These are phyloP conservation scores for Pleurotus tuoliensis DNA, from an alignment of 768 basidiomycete genomes.

Conservation along the genomic window DNA sequence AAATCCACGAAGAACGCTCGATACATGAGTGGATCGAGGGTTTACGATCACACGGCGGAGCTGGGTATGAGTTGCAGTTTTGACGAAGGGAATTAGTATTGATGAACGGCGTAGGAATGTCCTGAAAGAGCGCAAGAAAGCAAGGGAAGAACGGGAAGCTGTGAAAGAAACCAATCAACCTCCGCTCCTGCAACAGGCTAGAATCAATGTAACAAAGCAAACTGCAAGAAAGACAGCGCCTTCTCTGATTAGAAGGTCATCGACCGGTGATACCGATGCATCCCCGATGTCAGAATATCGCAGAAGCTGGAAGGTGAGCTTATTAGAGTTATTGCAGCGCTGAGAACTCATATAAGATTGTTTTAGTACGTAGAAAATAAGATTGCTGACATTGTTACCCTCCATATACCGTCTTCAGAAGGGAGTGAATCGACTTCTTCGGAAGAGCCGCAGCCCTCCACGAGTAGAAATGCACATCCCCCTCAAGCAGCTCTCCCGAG, in stretches of 20 bases:
- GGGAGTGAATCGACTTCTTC: neutral
- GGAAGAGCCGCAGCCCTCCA: too few species aligned
- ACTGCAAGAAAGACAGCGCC: neutral
- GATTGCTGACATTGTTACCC: neutral
- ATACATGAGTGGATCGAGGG: constrained; percentile 53
- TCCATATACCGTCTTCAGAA: neutral
- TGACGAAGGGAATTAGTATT: neutral
- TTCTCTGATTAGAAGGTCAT: neutral
- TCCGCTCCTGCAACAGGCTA: neutral
- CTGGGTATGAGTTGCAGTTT: constrained; percentile 43
- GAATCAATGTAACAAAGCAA: neutral
- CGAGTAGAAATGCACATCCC: too few species aligned
- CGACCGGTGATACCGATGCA: neutral
- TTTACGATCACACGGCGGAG: constrained; percentile 53
- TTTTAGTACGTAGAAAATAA: neutral
- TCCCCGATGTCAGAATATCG: constrained; percentile 6
- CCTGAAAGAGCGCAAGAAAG: constrained; percentile 42
- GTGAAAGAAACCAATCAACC: neutral
- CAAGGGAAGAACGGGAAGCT: constrained; percentile 12
- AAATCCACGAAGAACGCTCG: constrained; percentile 36
- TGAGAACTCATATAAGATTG: too few species aligned
- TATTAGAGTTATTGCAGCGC: too few species aligned
- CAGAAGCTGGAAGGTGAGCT: constrained; percentile 2
- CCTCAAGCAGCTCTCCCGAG: too few species aligned
- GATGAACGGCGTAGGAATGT: constrained; percentile 29